Evolutionary conservation across 768 basidiomycete species (phyloP).

Genomic region (Russula emetica): DNA sequence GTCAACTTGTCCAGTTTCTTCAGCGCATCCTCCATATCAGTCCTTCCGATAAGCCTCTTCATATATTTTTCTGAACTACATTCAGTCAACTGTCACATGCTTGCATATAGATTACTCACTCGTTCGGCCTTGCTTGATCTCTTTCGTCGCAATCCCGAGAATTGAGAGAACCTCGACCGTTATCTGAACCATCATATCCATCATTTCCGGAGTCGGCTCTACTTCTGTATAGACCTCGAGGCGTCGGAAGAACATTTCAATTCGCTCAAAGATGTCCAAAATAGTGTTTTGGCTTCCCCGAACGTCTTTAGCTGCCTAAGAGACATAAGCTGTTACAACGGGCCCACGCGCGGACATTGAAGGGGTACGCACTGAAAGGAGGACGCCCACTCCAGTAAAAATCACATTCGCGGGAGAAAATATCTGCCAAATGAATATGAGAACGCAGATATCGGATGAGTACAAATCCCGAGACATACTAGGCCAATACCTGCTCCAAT

Average conservation of each 20-base stretch:
- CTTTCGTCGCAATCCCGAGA: neutral
- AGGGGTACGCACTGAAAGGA: neutral
- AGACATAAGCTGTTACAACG: neutral
- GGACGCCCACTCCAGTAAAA: neutral
- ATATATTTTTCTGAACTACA: neutral
- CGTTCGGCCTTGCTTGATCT: neutral
- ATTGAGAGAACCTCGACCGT: slow-evolving; percentile 1
- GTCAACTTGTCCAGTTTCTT: neutral
- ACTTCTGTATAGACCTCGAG: neutral
- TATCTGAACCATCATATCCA: neutral
- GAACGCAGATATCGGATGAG: neutral
- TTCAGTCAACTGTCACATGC: neutral
- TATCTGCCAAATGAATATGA: neutral
- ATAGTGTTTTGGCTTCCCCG: neutral
- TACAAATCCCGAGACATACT: neutral
- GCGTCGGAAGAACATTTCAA: neutral
- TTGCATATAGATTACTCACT: neutral
- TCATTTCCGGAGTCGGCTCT: neutral
- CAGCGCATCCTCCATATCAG: neutral
- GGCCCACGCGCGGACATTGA: neutral
- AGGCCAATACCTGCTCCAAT: neutral
- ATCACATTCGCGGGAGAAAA: neutral
- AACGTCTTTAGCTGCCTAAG: neutral
- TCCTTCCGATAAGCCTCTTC: neutral
- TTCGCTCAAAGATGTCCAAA: neutral